Conservation (phyloP, 768 basidiomycete genomes). For the Pseudohyphozyma bogoriensis region DNA sequence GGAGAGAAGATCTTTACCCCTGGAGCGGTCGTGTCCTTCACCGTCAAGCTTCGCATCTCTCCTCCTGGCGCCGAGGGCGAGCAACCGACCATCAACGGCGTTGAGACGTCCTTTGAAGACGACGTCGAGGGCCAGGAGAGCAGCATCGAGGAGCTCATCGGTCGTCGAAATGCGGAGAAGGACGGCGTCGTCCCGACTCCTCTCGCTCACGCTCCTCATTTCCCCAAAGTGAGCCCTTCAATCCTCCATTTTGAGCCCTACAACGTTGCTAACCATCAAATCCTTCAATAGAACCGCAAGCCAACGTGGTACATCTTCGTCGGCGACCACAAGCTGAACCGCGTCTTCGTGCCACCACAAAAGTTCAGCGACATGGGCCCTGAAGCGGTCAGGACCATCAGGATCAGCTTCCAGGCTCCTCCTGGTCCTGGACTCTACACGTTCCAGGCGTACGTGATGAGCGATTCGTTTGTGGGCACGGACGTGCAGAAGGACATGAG, state of each 20-base stretch:
- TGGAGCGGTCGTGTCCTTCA: conserved; percentile 73
- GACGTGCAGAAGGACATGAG: conserved; percentile 61
- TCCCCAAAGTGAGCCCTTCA: conserved; percentile 61
- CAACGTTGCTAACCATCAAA: neutral
- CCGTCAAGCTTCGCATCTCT: conserved; percentile 67
- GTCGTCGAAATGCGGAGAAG: conserved; percentile 49
- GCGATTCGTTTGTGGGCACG: conserved; percentile 80
- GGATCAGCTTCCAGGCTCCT: conserved; percentile 90
- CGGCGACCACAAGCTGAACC: conserved; percentile 34
- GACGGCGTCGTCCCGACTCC: conserved; percentile 31
- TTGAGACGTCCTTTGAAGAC: conserved; percentile 41
- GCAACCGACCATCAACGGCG: no score
- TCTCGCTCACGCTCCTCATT: conserved; percentile 79
- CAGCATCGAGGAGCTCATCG: conserved; percentile 62
- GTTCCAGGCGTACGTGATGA: conserved; percentile 76
- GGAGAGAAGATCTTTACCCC: conserved; percentile 82
- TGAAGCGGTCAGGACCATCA: conserved; percentile 68
- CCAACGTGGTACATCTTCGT: conserved; percentile 67
- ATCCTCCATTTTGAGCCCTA: neutral
- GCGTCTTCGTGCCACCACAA: conserved; percentile 40
- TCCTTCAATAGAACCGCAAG: conserved; percentile 57
- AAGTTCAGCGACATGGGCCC: conserved; percentile 40
- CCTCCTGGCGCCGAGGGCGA: conserved; percentile 45
- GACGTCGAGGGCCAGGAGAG: conserved; percentile 47
- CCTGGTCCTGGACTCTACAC: conserved; percentile 70